phyloP scores from a whole-genome alignment of 768 basidiomycete species.

The Multifurca ochricompacta region DNA sequence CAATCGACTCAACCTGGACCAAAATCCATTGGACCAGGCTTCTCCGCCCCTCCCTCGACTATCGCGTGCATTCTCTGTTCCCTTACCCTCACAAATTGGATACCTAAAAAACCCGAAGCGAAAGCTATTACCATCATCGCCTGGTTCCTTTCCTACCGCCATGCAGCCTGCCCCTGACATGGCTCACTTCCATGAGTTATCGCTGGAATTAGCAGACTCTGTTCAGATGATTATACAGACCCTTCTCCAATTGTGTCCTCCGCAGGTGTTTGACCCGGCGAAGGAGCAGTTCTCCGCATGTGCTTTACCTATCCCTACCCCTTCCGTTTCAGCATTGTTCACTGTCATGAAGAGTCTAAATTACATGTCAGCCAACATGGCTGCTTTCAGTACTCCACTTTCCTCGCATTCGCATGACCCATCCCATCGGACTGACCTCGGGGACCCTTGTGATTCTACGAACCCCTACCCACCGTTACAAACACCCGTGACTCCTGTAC shows the following conservation, averaged over 20 bases:
- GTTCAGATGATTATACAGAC: conserved; percentile 89
- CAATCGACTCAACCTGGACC: conserved; percentile 26
- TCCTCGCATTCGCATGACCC: conserved; percentile 9
- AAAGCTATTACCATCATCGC: conserved; percentile 16
- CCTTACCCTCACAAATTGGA: conserved; percentile 70
- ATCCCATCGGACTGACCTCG: conserved; percentile 2
- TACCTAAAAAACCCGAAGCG: conserved; percentile 65
- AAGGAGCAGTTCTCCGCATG: conserved; percentile 92
- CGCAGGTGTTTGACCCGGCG: conserved; percentile 84
- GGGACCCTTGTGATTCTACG: conserved; percentile 3
- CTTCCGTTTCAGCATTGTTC: conserved; percentile 82
- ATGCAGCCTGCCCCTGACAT: conserved; percentile 26
- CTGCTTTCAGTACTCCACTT: conserved; percentile 33
- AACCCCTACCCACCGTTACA: conserved; percentile 4
- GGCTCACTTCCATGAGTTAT: conserved; percentile 55
- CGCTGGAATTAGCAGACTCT: conserved; percentile 83
- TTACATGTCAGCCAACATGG: conserved; percentile 84
- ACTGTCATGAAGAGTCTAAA: conserved; percentile 92
- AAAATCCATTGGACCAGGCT: conserved; percentile 28
- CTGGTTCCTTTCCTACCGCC: conserved; percentile 22
- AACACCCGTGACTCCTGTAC: conserved; percentile 3
- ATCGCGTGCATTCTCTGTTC: conserved; percentile 71
- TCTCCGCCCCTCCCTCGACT: conserved; percentile 42
- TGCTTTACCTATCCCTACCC: conserved; percentile 77
- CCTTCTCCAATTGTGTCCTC: conserved; percentile 81